Evolutionary conservation across 1,284 basidiomycete genomes (phyloP), one percentile per base, ranked within the genome.

Genomic region (Heterobasidion occidentale): DNA sequence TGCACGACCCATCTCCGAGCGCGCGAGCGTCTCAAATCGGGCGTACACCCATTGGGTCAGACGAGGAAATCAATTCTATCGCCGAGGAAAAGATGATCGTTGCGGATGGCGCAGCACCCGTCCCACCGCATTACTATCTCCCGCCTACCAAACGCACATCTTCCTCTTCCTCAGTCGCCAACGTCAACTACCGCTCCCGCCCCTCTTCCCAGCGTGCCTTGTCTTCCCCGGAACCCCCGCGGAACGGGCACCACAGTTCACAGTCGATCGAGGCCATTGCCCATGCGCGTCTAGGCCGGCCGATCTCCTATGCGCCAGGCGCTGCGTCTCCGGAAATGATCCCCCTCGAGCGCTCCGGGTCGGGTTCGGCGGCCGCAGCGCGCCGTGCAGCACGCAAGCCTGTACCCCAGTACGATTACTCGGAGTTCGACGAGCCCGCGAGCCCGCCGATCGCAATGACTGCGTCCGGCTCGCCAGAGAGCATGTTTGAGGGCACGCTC

Each of bases 331-430:
- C 46, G 6, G 65, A 67, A 38, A 56, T 59, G 33, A 54, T 63
- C 27, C 62, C 60, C 46, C 58, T 67, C 61, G 64, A 62, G 54
- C 63, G 64, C 46, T 33, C 66, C 34, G 62, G 19, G 58, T 60
- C 47, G 48, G 27, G 27, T 27, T 27, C 27, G 27, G 27, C 27
- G 27, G 38, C 44, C 58, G 61, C 36, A 52, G 51, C 47, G 53
- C 42, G 35, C 34, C 59, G 9, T 63, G 66, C n/a, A 59, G 67
- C 20, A 51, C 64, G 20, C 67, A 77, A 77, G 65, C 76, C 77
- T 2, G 76, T 77, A 17, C 77, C 77, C 15, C 65, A 68, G 27
- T 77, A 71, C 58, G 62, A 67, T 53, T 54, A 36, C 11, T 38
- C 51, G 19, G 57, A 56, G 27, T 59, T 61, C 9, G 7, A 14